These are phyloP conservation scores for Linderniella brevidens DNA, from an alignment of 257 asterid species.

Conservation along the genomic window DNA sequence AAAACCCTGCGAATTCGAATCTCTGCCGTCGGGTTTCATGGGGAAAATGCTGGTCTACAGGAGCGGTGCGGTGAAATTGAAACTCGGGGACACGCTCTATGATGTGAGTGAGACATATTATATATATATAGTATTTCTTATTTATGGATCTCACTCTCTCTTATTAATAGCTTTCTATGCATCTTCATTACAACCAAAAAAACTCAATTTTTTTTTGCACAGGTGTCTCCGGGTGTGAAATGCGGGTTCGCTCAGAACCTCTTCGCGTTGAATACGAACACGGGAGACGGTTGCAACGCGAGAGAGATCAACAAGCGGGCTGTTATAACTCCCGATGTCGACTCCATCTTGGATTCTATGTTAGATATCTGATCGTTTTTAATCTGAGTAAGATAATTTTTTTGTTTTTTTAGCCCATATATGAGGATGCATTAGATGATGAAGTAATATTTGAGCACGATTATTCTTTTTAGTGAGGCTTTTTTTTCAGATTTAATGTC, in stretches of 20 bases:
- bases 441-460: no score
- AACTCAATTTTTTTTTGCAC: constrained; percentile 2
- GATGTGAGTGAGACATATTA: constrained; percentile 34
- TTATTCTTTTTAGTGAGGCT: no score
- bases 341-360: constrained; percentile 28
- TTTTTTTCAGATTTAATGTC: no score
- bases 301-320: constrained; percentile 56
- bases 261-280: constrained; percentile 34
- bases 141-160: no score
- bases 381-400: no score
- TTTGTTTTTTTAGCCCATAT: no score
- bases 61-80: constrained; percentile 68
- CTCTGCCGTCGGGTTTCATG: constrained; percentile 42
- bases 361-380: constrained; percentile 12
- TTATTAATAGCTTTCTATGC: no score
- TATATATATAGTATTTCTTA: not conserved
- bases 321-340: constrained; percentile 44
- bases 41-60: constrained; percentile 68
- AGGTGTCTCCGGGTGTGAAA: constrained; percentile 62
- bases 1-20: constrained; percentile 17
- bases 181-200: not conserved
- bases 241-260: constrained; percentile 41
- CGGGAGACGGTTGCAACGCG: constrained; percentile 30
- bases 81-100: constrained; percentile 60
- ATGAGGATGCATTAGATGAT: no score